Evolutionary conservation across 1,284 basidiomycete genomes (phyloP).

Genomic region (Sanguinoderma infundibulare): DNA sequence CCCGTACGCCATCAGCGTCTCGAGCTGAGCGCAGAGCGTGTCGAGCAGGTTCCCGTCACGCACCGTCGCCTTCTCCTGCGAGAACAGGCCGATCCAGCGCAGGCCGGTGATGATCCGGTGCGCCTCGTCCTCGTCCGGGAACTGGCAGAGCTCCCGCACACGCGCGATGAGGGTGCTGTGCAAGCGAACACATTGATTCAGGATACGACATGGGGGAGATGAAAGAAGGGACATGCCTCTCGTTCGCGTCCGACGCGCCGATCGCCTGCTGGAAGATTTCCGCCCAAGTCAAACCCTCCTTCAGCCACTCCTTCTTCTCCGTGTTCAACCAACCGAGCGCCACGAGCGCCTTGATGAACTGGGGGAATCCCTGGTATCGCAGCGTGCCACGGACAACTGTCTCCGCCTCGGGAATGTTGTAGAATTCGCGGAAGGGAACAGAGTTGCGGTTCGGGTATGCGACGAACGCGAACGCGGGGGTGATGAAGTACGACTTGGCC

Average conservation of each 20-base stretch:
- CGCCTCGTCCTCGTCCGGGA: conserved; percentile 74
- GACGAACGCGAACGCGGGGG: conserved; percentile 95
- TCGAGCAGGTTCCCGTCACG: conserved; percentile 86
- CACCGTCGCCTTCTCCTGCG: conserved; percentile 65
- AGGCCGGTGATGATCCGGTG: conserved; percentile 85
- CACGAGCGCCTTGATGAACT: conserved; percentile 91
- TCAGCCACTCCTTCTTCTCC: conserved; percentile 79
- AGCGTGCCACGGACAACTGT: conserved; percentile 94
- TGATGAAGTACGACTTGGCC: conserved; percentile 95
- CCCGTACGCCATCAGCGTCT: conserved; percentile 92
- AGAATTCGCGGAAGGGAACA: conserved; percentile 84
- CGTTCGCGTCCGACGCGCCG: conserved; percentile 70
- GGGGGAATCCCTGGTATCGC: conserved; percentile 98
- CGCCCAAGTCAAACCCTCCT: conserved; percentile 78
- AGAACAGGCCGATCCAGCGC: conserved; percentile 95
- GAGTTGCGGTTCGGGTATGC: conserved; percentile 98
- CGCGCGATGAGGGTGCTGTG: conserved; percentile 68
- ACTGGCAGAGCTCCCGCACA: conserved; percentile 72
- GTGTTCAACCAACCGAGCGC: conserved; percentile 89
- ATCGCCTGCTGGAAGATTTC: conserved; percentile 84
- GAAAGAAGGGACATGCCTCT: conserved; percentile 55
- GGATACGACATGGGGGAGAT: neutral
- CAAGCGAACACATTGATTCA: conserved; percentile 12
- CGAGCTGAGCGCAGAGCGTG: conserved; percentile 91
- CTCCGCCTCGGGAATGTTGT: conserved; percentile 93